Percentiles rank a stretch among this genome's conserved stretches.
phyloP scores from a whole-genome alignment of 2,329 filamentous ascomycete genomes.

The Ambrosiella beaveri region DNA sequence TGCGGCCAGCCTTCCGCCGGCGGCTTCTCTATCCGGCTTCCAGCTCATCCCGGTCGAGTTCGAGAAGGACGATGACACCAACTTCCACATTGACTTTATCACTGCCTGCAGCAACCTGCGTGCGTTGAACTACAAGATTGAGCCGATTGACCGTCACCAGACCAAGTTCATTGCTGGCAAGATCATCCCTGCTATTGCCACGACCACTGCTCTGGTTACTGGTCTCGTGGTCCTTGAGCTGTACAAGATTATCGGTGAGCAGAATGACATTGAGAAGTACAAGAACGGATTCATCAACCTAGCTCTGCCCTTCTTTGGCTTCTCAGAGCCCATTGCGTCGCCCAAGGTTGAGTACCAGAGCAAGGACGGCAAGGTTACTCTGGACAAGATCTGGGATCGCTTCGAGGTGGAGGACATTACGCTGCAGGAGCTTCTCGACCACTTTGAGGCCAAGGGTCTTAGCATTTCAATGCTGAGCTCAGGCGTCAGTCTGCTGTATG shows the following conservation, averaged over 20 bases:
- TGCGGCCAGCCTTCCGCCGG: constrained; percentile 52
- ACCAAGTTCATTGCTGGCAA: constrained; percentile 99
- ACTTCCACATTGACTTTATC: constrained; percentile 98
- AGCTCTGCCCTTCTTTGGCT: constrained; percentile 91
- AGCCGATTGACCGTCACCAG: constrained; percentile 82
- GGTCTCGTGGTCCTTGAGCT: constrained; percentile 83
- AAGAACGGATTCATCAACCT: constrained; percentile 98
- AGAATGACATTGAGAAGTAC: constrained; percentile 94
- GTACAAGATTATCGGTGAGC: constrained; percentile 92
- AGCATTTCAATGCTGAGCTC: constrained; percentile 86
- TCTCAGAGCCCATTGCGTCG: constrained; percentile 89
- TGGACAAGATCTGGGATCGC: constrained; percentile 97
- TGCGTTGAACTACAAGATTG: constrained; percentile 95
- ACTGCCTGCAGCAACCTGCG: constrained; percentile 91
- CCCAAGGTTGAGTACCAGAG: constrained; percentile 83
- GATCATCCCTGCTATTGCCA: constrained; percentile 97
- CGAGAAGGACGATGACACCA: constrained; percentile 96
- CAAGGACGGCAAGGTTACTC: constrained; percentile 57
- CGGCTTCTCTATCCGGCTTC: constrained; percentile 71
- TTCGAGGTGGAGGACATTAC: constrained; percentile 83
- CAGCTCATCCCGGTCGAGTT: constrained; percentile 87
- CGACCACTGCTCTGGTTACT: constrained; percentile 87
- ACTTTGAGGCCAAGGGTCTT: constrained; percentile 68
- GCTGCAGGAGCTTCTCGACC: constrained; percentile 62
- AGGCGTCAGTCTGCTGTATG: constrained; percentile 89